Base-by-base conservation (phyloP, 306 rosid genomes). In the Spatholobus suberectus region DNA sequence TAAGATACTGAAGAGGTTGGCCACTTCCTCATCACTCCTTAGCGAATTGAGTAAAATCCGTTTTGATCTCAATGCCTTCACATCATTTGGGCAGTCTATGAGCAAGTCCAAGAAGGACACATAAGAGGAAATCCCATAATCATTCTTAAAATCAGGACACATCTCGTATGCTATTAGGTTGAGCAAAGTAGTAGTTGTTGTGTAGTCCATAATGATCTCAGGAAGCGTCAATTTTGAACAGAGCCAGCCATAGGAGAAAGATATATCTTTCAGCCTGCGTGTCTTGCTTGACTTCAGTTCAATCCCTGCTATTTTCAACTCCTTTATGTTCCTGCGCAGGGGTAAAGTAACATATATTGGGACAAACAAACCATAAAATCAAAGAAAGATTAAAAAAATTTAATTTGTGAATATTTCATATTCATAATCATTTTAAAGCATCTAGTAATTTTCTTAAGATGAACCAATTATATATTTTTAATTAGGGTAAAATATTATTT, bases 21-120 rank as follows among this genome's bases (percentile, higher is more conserved):
- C 79, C 82, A 88, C 88, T 1, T 86, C 88, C 21, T 84, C 14
- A 51, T 88, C 89, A 47, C 88, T 86, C 5, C 91, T 87, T 15
- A 84, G 81, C 0, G 8, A 51, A 41, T 87, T 87, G 10, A 43
- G 14, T 11, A 90, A 78, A 14, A 89, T 27, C 0, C 23, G 7
- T 29, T 26, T 0, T 5, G 29, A 41, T 41, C 81, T 77, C 47
- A 62, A 2, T 0, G 4, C 47, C 47, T 76, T 85, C 5, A 87
- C 82, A 65, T 78, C 82, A 1, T 78, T 66, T 0, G 88, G 41
- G 6, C 83, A 38, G 77, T 90, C 88, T 6, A 85, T 85, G 26
- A 90, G 87, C 0, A 86, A 78, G 75, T 81, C 88, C 2, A 90
- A 14, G 43, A 90, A 84, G 2, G 51, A 24, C 0, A 68, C 23